Base-by-base conservation (phyloP, 2,329 filamentous ascomycete genomes). In the Colletotrichum tanaceti region DNA sequence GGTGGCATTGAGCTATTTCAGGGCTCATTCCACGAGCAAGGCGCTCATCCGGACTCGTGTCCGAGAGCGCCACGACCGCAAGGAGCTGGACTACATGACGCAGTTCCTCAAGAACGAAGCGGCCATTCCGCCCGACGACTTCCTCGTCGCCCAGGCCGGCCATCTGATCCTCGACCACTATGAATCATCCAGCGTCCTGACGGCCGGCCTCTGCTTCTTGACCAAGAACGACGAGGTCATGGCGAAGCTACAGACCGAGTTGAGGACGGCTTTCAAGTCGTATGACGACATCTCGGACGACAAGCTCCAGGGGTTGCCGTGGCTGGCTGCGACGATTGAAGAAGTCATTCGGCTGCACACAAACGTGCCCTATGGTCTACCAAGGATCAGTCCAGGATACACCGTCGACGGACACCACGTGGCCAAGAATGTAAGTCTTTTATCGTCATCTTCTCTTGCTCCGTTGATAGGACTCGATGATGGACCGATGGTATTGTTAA, bases 221-320 rank as follows among this genome's bases (percentile, higher is more conserved):
- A 53, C 50, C 9, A 53, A 28, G 18, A 53, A 53, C 16, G 18
- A n/a, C n/a, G 32, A 53, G 18, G 13, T 53, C 32, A 53, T 53
- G 50, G 22, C 14, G 1, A 53, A 53, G 50, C 28, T 53, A 38
- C 50, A 53, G 28, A 38, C 10, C 10, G 50, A 53, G 0, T 39
- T 53, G 50, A 38, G 50, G 18, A 20, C 28, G 18, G 16, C 50
- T 13, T 53, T 53, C 32, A 53, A 53, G 50, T 53, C 50, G 5
- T 53, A 53, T 38, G 50, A 53, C 20, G 50, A 53, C n/a, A 53
- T 53, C 32, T 38, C 50, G 9, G 50, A 53, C 32, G 50, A 53
- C 22, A 53, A 39, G 20, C 50, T 53, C 14, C 50, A 53, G 18
- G 50, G 38, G 9, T 32, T 53, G 18, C 50, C 50, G 16, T 53